These are phyloP conservation scores for Microstegium vimineum DNA, from an alignment of 176 grass and related monocot species.

Conservation along the genomic window DNA sequence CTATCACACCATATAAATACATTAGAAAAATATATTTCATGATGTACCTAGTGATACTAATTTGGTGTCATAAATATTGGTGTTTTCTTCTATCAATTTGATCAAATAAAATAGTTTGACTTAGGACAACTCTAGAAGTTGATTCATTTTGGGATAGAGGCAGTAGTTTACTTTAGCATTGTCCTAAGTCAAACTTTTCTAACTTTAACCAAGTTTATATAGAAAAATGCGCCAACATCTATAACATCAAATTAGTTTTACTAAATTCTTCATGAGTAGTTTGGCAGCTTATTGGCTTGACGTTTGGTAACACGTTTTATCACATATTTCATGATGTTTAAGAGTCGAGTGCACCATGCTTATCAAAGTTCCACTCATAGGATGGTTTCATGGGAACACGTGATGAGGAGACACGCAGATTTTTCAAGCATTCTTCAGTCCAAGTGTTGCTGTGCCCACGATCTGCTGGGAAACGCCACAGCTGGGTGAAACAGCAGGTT, in stretches of 20 bases:
- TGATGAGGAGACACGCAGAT: constrained; percentile 71
- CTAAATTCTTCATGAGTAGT: not conserved
- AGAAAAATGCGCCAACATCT: not conserved
- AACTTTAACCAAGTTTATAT: not conserved
- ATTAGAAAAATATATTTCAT: too few species aligned
- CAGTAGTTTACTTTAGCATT: not conserved
- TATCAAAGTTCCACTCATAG: constrained; percentile 26
- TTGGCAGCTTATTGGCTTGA: not conserved
- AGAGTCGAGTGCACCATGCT: constrained; percentile 12
- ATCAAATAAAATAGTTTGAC: too few species aligned
- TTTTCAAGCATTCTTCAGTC: constrained; percentile 96
- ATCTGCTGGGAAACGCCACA: constrained; percentile 70
- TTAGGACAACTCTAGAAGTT: too few species aligned
- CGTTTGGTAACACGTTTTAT: not conserved
- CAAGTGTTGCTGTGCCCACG: constrained; percentile 75
- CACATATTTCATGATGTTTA: constrained; percentile 18
- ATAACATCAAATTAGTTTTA: not conserved
- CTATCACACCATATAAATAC: too few species aligned
- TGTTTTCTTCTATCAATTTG: too few species aligned
- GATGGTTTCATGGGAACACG: constrained; percentile 71
- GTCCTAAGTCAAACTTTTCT: not conserved
- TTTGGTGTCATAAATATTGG: too few species aligned
- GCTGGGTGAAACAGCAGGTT: constrained; percentile 82
- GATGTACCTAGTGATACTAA: too few species aligned
- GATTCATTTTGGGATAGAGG: too few species aligned